Evolutionary conservation across 2,329 filamentous ascomycete species (phyloP), one percentile per base, ranked within the genome.

Genomic region (Talaromyces sp.): DNA sequence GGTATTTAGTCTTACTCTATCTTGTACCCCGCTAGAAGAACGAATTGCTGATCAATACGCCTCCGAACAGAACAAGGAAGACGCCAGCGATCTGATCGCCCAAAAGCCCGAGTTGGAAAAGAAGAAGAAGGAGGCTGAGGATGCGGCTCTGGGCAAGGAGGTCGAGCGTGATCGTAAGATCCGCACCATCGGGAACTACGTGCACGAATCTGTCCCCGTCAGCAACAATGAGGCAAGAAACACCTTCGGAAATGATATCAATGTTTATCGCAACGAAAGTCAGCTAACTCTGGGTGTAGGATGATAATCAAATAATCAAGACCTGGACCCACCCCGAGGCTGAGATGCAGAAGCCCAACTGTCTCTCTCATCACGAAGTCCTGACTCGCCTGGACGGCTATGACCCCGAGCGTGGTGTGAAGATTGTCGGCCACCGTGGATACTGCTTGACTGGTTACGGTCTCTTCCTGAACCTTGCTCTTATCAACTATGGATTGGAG

Each of bases 361-460:
- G 80, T 57, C 87, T 97, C 57, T 96, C 92, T 47, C 94, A 99
- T 74, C 94, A 99, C 74, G 93, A 97, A 71, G 91, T 99, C 49
- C 84, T 97, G 55, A 86, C 87, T 53, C 84, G 91, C 64, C 78
- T 97, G 58, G 91, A 94, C 64, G 92, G 93, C 49, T 97, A 96
- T 70, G 94, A 97, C 70, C 89, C 91, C 1, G 91, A 96, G 69
- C 87, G 94, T 60, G 91, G 91, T 62, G 89, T 91, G 60, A 97
- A 97, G 80, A 84, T 97, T 58, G 92, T 96, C 40, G 93, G 94
- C 47, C 93, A 97, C 75, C 84, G 93, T 64, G 93, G 93, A 35
- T 97, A 97, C 78, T 97, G 93, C 76, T 77, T 97, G 66, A 91
- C 86, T 52, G 87, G 88, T 56, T 96, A 92, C 80, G 94, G 93